These are phyloP conservation scores for Oryza longistaminata DNA, from an alignment of 176 grass and related monocot species.

Conservation along the genomic window DNA sequence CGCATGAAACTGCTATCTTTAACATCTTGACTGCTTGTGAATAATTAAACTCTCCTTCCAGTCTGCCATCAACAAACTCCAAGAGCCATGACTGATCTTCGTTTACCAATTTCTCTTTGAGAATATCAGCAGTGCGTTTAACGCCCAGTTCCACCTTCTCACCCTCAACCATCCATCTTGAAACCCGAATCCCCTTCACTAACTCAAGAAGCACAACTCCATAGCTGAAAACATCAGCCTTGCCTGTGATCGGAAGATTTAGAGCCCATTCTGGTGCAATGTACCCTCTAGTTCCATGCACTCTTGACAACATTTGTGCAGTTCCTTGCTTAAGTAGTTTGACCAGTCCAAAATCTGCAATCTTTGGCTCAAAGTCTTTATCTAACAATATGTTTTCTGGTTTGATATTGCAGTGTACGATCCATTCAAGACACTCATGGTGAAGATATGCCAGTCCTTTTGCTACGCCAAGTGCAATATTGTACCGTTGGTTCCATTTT, in stretches of 20 bases:
- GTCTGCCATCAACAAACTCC: constrained; percentile 41
- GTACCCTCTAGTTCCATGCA: constrained; percentile 63
- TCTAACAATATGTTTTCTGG: constrained; percentile 67
- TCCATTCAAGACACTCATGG: constrained; percentile 72
- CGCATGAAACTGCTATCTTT: constrained; percentile 40
- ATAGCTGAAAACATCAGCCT: constrained; percentile 61
- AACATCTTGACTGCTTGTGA: constrained; percentile 37
- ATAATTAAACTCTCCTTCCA: constrained; percentile 42
- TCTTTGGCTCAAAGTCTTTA: constrained; percentile 48
- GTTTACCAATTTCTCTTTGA: constrained; percentile 41
- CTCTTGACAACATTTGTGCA: constrained; percentile 29
- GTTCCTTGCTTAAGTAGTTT: constrained; percentile 43
- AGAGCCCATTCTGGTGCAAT: constrained; percentile 65
- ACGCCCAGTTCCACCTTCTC: constrained; percentile 24
- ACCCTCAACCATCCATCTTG: constrained; percentile 13
- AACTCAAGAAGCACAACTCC: constrained; percentile 60
- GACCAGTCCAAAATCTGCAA: constrained; percentile 60
- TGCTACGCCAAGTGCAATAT: constrained; percentile 53
- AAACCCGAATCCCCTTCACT: constrained; percentile 45
- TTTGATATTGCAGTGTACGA: constrained; percentile 62
- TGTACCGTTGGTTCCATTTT: constrained; percentile 45
- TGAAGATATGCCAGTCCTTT: constrained; percentile 69
- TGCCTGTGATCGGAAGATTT: constrained; percentile 57
- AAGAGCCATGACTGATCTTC: constrained; percentile 39
- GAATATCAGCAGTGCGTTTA: not conserved